phyloP scores from a whole-genome alignment of 31 red algal species.

The Odonthalia washingtoniensis region DNA sequence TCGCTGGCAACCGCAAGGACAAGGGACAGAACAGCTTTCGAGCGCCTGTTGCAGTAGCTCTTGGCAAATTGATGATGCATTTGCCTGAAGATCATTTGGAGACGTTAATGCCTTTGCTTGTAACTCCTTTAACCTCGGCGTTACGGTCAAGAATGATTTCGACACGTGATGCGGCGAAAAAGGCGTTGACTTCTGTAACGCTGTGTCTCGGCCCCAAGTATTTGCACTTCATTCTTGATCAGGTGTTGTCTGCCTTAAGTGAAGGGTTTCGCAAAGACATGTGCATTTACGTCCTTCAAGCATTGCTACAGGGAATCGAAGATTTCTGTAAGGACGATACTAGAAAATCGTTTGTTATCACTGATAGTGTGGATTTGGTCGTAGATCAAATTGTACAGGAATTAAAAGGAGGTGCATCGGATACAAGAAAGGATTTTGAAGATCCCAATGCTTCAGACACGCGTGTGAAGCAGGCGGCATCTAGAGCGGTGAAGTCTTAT shows the following conservation, averaged over 20 bases:
- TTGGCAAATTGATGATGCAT: constrained; percentile 58
- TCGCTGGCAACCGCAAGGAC: background rate
- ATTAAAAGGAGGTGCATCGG: constrained; percentile 47
- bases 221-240: constrained; percentile 64
- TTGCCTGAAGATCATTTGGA: constrained; percentile 53
- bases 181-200: constrained; percentile 60
- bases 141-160: constrained; percentile 73
- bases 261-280: constrained; percentile 78
- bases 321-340: constrained; percentile 27
- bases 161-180: constrained; percentile 70
- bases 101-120: constrained; percentile 58
- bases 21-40: constrained; percentile 48
- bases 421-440: constrained; percentile 70
- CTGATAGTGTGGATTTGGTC: constrained; percentile 8
- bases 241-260: constrained; percentile 60
- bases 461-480: constrained; percentile 59
- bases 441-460: constrained; percentile 70
- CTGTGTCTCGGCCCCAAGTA: constrained; percentile 75
- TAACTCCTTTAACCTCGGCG: constrained; percentile 70
- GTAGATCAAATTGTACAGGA: constrained; percentile 36
- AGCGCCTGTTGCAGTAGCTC: constrained; percentile 66
- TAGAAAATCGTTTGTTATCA: constrained; percentile 14
- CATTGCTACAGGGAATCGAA: constrained; percentile 63
- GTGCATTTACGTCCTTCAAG: constrained; percentile 67
- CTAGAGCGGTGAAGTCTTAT: constrained; percentile 57